Evolutionary conservation across 352 stramenopile species (phyloP), one percentile per base, ranked within the genome.

Genomic region (Globisporangium irregulare): DNA sequence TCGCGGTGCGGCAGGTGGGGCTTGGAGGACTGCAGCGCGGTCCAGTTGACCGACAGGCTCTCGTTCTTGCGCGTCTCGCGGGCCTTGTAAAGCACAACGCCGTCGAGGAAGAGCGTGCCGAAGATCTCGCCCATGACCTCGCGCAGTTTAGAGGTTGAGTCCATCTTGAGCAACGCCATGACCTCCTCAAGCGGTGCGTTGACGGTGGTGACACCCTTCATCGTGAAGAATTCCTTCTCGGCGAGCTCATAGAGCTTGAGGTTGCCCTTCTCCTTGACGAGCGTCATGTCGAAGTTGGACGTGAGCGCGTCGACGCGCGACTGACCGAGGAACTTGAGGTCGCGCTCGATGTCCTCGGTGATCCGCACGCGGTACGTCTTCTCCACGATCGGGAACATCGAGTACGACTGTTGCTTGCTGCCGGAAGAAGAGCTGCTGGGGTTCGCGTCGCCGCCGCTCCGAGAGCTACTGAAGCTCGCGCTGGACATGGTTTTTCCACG

Each of bases 181-280:
- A 95, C 84, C 48, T 95, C 86, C 22, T 81, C 73, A n/a, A 95
- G 75, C 20, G 80, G 81, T 4, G 86, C 84, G 65, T 79, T 87
- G 46, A 92, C 82, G 10, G 78, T 89, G 1, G 83, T 80, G 48
- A 93, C 84, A 50, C 82, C 86, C 50, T 92, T 92, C 85, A 95
- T 94, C 0, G 87, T 95, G 76, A 86, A 94, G 70, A 95, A 93
- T 67, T 95, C 87, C 58, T 92, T 87, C 64, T 93, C 85, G 34
- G 72, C 74, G 27, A 93, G 71, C 68, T 95, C 87, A 66, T 84
- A 95, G 34, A 95, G 70, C 79, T 93, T 79, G 24, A 95, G 59
- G 24, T 80, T 78, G 62, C 56, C 67, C 57, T 91, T 90, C 4
- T 93, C 83, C 70, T 92, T 93, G 46, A 94, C 58, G 10, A 89